Percentiles rank a stretch among this genome's conserved stretches.
Conservation (phyloP, 805 yeast species). For the Sugiyamaella chiloensis region DNA sequence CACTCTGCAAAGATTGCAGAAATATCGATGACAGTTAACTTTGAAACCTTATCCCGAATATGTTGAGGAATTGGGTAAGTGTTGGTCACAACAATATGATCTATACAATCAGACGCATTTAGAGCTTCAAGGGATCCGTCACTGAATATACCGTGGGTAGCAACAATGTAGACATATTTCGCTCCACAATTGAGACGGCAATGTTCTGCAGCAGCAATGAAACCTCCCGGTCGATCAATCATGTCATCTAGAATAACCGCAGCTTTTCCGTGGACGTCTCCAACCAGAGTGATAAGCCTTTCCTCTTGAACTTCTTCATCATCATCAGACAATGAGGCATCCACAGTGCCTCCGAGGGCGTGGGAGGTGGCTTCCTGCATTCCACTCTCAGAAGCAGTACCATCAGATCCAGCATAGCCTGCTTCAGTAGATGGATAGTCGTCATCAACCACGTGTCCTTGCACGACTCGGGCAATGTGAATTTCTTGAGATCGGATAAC, state of each 20-base stretch:
- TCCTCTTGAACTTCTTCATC: slow-evolving; percentile 81
- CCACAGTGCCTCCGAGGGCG: slow-evolving; percentile 78
- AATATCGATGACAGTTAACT: slow-evolving; percentile 85
- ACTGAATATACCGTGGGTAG: slow-evolving; percentile 93
- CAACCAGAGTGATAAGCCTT: slow-evolving; percentile 91
- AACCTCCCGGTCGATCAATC: slow-evolving; percentile 92
- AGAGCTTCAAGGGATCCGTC: slow-evolving; percentile 81
- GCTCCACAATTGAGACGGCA: slow-evolving; percentile 96
- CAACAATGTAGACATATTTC: slow-evolving; percentile 79
- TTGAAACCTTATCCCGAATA: slow-evolving; percentile 53
- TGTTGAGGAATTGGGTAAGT: slow-evolving; percentile 84
- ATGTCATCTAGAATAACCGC: slow-evolving; percentile 95
- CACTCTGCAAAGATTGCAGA: slow-evolving; percentile 97
- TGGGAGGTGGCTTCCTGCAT: slow-evolving; percentile 36
- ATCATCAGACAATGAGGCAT: slow-evolving; percentile 70
- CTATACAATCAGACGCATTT: slow-evolving; percentile 76
- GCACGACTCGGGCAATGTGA: slow-evolving; percentile 93
- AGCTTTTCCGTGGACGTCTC: slow-evolving; percentile 87
- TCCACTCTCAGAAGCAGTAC: slow-evolving; percentile 1
- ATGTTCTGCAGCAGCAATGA: slow-evolving; percentile 98
- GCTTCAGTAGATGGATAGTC: slow-evolving; percentile 48
- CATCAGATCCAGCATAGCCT: slow-evolving; percentile 32
- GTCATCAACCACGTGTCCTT: slow-evolving; percentile 96
- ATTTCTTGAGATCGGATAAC: slow-evolving; percentile 38
- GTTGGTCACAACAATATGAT: slow-evolving; percentile 90